Conservation (phyloP, 768 basidiomycete genomes). For the Dioszegia aurantiaca region DNA sequence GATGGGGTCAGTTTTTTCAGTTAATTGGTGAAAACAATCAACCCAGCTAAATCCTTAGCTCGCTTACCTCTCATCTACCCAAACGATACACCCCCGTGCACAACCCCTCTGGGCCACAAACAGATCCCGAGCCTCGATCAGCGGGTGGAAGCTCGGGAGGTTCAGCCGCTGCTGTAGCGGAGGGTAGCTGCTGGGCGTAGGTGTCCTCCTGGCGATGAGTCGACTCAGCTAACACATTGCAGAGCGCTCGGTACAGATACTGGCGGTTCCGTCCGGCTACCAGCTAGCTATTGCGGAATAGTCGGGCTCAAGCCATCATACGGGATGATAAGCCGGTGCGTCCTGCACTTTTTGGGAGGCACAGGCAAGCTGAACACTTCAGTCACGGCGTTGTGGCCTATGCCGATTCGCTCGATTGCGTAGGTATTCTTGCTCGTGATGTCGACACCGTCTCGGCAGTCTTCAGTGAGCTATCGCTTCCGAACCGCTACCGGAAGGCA, state of each 20-base stretch:
- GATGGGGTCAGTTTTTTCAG: constrained; percentile 70
- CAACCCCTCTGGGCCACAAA: constrained; percentile 62
- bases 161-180: constrained; percentile 87
- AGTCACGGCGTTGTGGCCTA: constrained; percentile 91
- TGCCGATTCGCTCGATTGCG: constrained; percentile 91
- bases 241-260: constrained; percentile 94
- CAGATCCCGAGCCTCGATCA: constrained; percentile 57
- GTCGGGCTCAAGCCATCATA: constrained; percentile 94
- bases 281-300: constrained; percentile 89
- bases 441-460: constrained; percentile 59
- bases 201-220: constrained; percentile 47
- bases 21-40: too few species aligned
- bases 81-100: constrained; percentile 71
- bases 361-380: not conserved
- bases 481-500: not conserved
- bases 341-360: not conserved
- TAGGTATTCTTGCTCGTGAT: constrained; percentile 70
- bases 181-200: constrained; percentile 77
- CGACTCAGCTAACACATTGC: constrained; percentile 10
- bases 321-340: constrained; percentile 78
- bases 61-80: constrained; percentile 73
- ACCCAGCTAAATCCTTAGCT: constrained; percentile 1
- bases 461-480: constrained; percentile 72
- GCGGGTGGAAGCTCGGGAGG: constrained; percentile 95
- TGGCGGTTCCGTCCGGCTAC: constrained; percentile 87